Conservation (phyloP, 768 basidiomycete species). For the Russula sp. region DNA sequence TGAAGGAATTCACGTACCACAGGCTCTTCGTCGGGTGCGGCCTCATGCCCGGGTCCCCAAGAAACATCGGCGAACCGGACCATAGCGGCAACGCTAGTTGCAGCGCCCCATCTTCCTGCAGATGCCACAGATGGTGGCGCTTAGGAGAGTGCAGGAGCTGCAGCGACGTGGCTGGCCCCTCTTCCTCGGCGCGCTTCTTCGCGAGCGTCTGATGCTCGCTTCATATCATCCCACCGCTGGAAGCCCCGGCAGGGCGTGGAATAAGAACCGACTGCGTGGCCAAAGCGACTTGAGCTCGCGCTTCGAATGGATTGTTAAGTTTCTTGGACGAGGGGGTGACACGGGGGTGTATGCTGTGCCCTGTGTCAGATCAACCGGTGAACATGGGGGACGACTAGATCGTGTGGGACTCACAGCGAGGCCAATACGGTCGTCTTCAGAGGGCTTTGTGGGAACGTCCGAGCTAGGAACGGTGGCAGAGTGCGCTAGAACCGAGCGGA, state of each 20-base stretch:
- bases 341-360: constrained; percentile 90
- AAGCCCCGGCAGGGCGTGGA: constrained; percentile 29
- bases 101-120: constrained; percentile 8
- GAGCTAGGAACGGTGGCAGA: constrained; percentile 40
- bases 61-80: not conserved
- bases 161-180: constrained; percentile 50
- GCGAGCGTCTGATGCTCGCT: constrained; percentile 87
- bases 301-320: constrained; percentile 75
- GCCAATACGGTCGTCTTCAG: constrained; percentile 75
- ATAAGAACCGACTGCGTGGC: constrained; percentile 30
- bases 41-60: constrained; percentile 12
- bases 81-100: not conserved
- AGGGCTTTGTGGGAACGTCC: constrained; percentile 55
- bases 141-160: constrained; percentile 18
- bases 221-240: constrained; percentile 85
- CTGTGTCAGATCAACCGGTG: constrained; percentile 23
- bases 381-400: not conserved
- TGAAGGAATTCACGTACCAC: constrained; percentile 5
- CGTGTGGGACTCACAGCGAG: constrained; percentile 43
- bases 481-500: constrained; percentile 29
- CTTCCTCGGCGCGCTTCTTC: constrained; percentile 80
- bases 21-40: constrained; percentile 2
- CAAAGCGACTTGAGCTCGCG: constrained; percentile 26
- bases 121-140: constrained; percentile 13
- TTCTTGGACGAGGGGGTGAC: constrained; percentile 73